phyloP scores from a whole-genome alignment of 768 basidiomycete species.

The Suillus decipiens region DNA sequence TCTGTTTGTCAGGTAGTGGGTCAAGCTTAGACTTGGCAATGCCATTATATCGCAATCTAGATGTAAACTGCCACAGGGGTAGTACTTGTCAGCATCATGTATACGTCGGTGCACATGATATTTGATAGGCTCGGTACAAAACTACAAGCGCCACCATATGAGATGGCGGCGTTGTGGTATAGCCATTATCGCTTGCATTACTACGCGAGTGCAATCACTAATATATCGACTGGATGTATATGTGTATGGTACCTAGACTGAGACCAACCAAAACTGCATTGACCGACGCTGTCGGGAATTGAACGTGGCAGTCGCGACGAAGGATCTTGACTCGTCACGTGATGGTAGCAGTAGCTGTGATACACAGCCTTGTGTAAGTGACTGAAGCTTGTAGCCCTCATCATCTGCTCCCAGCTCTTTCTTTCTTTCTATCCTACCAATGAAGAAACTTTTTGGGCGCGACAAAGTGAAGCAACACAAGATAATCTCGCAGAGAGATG shows the following conservation, averaged over 20 bases:
- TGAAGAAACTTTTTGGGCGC: conserved; percentile 64
- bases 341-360: conserved; percentile 5
- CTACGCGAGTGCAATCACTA: neutral
- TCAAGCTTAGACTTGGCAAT: neutral
- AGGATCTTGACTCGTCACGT: conserved; percentile 11
- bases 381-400: conserved; percentile 9
- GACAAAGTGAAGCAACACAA: conserved; percentile 46
- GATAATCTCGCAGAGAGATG: conserved; percentile 28
- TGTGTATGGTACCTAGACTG: neutral
- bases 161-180: neutral
- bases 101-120: neutral
- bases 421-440: conserved; percentile 23
- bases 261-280: neutral
- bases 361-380: conserved; percentile 15
- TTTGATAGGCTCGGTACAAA: neutral
- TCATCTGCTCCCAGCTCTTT: conserved; percentile 1
- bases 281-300: conserved; percentile 3
- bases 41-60: neutral
- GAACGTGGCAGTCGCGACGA: conserved; percentile 3
- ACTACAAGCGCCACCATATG: neutral
- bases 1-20: conserved; percentile 53
- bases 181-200: neutral
- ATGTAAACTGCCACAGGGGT: neutral
- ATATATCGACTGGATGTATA: neutral
- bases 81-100: neutral